Evolutionary conservation across 768 basidiomycete species (phyloP).

Genomic region (Calocera cornea): DNA sequence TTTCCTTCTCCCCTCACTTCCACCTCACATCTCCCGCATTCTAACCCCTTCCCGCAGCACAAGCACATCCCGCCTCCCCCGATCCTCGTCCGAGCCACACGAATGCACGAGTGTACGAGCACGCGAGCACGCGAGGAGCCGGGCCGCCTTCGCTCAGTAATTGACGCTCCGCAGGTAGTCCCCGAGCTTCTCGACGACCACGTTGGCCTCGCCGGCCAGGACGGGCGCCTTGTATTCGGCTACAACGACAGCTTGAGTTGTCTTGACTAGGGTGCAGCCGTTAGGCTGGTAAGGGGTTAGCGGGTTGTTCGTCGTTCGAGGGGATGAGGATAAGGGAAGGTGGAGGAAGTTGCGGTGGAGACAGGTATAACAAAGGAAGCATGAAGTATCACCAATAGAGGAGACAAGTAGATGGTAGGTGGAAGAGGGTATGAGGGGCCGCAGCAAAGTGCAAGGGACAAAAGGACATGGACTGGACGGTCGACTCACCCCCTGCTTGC

Average conservation of each 20-base stretch:
- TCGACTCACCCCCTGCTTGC: constrained; percentile 61
- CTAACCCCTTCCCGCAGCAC: neutral
- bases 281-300: constrained; percentile 42
- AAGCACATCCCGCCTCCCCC: neutral
- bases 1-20: neutral
- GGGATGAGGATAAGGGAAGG: neutral
- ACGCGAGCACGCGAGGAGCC: neutral
- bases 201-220: constrained; percentile 52
- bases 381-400: too few species aligned
- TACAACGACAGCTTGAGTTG: constrained; percentile 73
- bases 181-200: constrained; percentile 52
- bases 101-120: neutral
- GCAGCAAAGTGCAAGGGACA: neutral
- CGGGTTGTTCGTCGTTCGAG: neutral
- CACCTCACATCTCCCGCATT: neutral
- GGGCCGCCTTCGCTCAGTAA: neutral
- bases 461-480: neutral
- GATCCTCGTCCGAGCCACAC: neutral
- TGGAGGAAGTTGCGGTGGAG: neutral
- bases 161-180: constrained; percentile 51
- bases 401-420: too few species aligned
- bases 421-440: too few species aligned
- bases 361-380: too few species aligned
- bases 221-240: constrained; percentile 53
- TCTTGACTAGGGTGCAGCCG: constrained; percentile 61